A percentile compares a stretch with the other conserved stretches of the same genome.
phyloP scores from a whole-genome alignment of 2,329 filamentous ascomycete genomes.

The Cladosporium phlei region DNA sequence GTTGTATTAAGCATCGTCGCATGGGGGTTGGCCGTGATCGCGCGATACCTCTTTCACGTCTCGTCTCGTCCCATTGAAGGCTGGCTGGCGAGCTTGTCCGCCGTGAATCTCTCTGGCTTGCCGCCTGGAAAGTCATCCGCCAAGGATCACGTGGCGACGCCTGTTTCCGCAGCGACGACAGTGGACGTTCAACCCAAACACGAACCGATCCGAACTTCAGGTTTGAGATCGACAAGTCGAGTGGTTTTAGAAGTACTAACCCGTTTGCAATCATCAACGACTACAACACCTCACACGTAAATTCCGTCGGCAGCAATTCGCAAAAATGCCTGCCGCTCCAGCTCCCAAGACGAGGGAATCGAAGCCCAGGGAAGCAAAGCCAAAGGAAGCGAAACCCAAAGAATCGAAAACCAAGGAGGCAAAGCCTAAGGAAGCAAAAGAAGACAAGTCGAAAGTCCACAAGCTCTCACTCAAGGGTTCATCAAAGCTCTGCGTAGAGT shows the following conservation, averaged over 20 bases:
- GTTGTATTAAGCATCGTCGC: slow-evolving; percentile 43
- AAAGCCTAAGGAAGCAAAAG: slow-evolving; percentile 35
- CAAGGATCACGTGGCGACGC: slow-evolving; percentile 11
- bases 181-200: slow-evolving; percentile 12
- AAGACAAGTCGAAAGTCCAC: slow-evolving; percentile 80
- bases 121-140: not conserved
- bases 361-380: not conserved
- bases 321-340: slow-evolving; percentile 19
- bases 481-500: slow-evolving; percentile 88
- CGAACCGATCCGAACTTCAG: slow-evolving; percentile 12
- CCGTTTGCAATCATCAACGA: no score
- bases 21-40: slow-evolving; percentile 33
- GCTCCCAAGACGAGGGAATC: slow-evolving; percentile 9
- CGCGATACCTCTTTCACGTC: slow-evolving; percentile 12
- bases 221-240: not conserved
- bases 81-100: not conserved
- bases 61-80: slow-evolving; percentile 2
- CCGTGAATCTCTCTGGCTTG: slow-evolving; percentile 4
- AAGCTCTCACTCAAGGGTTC: slow-evolving; percentile 87
- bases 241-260: no score
- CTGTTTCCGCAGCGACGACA: slow-evolving; percentile 10
- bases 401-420: slow-evolving; percentile 12
- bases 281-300: no score
- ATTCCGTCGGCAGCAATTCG: not conserved
- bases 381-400: not conserved